Evolutionary conservation across 2,329 filamentous ascomycete genomes (phyloP).

Genomic region (Fusarium burgessii): DNA sequence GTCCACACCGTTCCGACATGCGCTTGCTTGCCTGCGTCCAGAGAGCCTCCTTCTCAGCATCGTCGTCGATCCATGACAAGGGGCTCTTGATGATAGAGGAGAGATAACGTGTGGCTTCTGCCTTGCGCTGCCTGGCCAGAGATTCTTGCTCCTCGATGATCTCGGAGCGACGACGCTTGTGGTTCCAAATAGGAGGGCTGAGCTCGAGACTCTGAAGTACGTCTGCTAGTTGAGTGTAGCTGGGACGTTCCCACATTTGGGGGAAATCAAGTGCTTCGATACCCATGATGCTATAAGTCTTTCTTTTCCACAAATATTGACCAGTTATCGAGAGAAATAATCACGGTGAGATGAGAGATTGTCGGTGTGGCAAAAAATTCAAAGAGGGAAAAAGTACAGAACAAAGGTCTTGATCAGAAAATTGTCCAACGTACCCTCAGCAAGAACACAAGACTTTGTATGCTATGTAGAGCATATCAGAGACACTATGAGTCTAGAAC

Average conservation of each 20-base stretch:
- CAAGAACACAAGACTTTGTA: slow-evolving; percentile 27
- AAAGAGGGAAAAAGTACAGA: neutral
- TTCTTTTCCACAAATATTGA: neutral
- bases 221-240: slow-evolving; percentile 70
- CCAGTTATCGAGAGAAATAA: neutral
- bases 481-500: slow-evolving; percentile 19
- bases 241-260: slow-evolving; percentile 83
- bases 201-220: slow-evolving; percentile 75
- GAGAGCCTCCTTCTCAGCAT: slow-evolving; percentile 73
- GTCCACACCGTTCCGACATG: slow-evolving; percentile 86
- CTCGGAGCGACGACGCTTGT: slow-evolving; percentile 56
- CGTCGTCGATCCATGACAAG: slow-evolving; percentile 75
- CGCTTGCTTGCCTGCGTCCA: slow-evolving; percentile 85
- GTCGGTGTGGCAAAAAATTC: slow-evolving; percentile 23
- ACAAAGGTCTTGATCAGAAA: slow-evolving; percentile 2
- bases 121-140: slow-evolving; percentile 56
- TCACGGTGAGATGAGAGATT: slow-evolving; percentile 4
- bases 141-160: slow-evolving; percentile 57
- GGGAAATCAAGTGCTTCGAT: slow-evolving; percentile 72
- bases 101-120: slow-evolving; percentile 73
- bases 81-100: slow-evolving; percentile 75
- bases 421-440: slow-evolving; percentile 4
- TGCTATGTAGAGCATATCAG: slow-evolving; percentile 29
- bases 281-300: slow-evolving; percentile 41
- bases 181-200: slow-evolving; percentile 76